Percentiles rank a stretch among this genome's conserved stretches.
phyloP scores from a whole-genome alignment of 805 yeast species.

The Barnettozyma californica region DNA sequence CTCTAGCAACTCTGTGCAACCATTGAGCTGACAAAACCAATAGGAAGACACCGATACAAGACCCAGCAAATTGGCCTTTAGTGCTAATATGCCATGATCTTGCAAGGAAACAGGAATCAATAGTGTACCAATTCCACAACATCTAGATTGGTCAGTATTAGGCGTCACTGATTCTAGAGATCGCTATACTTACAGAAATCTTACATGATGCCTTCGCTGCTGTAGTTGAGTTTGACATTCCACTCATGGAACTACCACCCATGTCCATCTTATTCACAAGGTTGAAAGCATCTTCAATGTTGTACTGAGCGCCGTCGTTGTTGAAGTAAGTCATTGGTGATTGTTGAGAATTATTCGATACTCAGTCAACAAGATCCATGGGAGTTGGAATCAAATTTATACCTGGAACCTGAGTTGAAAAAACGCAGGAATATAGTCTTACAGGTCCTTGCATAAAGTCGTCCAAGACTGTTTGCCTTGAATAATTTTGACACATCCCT shows the following conservation, averaged over 20 bases:
- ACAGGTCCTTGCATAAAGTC: background rate
- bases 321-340: conserved; percentile 30
- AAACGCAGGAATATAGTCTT: no score
- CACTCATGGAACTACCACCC: conserved; percentile 10
- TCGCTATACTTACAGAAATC: conserved; percentile 20
- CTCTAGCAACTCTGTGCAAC: conserved; percentile 50
- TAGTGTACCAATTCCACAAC: conserved; percentile 74
- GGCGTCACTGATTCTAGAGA: background rate
- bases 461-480: background rate
- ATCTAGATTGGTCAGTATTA: conserved; percentile 27
- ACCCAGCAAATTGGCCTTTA: conserved; percentile 63
- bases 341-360: background rate
- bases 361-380: background rate
- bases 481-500: background rate
- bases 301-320: conserved; percentile 29
- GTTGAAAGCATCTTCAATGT: conserved; percentile 14
- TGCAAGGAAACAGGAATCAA: conserved; percentile 61
- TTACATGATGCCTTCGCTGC: conserved; percentile 23
- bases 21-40: conserved; percentile 54
- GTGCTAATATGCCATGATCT: conserved; percentile 57
- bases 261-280: conserved; percentile 15
- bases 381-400: background rate
- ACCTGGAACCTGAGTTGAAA: no score
- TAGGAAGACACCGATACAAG: conserved; percentile 63
- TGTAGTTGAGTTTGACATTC: conserved; percentile 3